phyloP scores from a whole-genome alignment of 2,329 filamentous ascomycete genomes.

The Colletotrichum higginsianum region DNA sequence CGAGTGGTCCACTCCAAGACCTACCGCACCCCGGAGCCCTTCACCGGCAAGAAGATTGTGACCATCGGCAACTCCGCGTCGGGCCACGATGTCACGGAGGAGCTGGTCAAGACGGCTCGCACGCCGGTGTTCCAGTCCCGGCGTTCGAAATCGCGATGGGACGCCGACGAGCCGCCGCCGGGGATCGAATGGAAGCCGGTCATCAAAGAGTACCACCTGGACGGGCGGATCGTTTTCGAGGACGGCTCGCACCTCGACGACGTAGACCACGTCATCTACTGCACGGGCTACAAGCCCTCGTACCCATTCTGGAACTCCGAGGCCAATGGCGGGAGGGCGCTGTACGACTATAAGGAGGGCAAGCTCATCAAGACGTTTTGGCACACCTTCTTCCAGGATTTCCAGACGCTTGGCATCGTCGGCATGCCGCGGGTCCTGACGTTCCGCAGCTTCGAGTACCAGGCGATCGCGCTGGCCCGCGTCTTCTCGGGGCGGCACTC shows the following conservation, averaged over 20 bases:
- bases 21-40: conserved; percentile 57
- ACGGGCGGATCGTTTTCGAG: conserved; percentile 60
- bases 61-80: conserved; percentile 63
- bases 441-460: conserved; percentile 70
- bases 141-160: conserved; percentile 64
- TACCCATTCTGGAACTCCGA: conserved; percentile 65
- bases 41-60: conserved; percentile 53
- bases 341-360: conserved; percentile 65
- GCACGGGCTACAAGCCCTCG: conserved; percentile 60
- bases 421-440: conserved; percentile 67
- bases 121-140: conserved; percentile 67
- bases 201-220: conserved; percentile 59
- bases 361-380: conserved; percentile 63
- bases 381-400: conserved; percentile 67
- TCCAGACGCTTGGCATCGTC: conserved; percentile 64
- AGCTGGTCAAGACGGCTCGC: conserved; percentile 54
- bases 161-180: conserved; percentile 61
- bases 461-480: conserved; percentile 67
- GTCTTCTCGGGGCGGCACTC: conserved; percentile 61
- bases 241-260: conserved; percentile 54
- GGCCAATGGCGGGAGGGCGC: conserved; percentile 57
- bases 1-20: conserved; percentile 62
- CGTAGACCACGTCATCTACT: conserved; percentile 59
- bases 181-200: conserved; percentile 70
- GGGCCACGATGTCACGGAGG: conserved; percentile 57